Percentiles rank a stretch among this genome's conserved stretches.
Conservation (phyloP, 176 grass and related monocot genomes). For the Oryza punctata region DNA sequence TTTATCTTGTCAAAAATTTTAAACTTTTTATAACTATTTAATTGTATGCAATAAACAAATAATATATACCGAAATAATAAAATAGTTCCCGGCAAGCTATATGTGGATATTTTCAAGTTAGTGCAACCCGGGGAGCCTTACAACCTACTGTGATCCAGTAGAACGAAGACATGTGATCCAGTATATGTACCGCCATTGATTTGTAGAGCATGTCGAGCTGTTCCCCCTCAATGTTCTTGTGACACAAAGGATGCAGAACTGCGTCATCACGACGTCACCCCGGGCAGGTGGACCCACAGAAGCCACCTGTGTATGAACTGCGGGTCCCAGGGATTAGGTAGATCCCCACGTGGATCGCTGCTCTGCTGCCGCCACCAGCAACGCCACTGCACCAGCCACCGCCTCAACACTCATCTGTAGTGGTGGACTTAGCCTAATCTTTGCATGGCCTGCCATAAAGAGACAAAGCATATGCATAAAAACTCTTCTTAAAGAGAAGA, state of each 20-base stretch:
- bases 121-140: neutral
- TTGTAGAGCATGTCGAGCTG: constrained; percentile 27
- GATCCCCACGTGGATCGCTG: constrained; percentile 21
- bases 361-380: constrained; percentile 26
- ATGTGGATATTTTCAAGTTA: neutral
- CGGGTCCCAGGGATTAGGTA: constrained; percentile 17
- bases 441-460: constrained; percentile 37
- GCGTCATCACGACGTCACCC: constrained; percentile 47
- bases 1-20: too few species aligned
- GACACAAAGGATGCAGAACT: constrained; percentile 15
- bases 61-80: too few species aligned
- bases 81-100: too few species aligned
- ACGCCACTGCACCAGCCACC: constrained; percentile 17
- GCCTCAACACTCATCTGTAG: constrained; percentile 24
- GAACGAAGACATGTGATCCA: neutral
- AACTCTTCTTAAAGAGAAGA: constrained; percentile 40
- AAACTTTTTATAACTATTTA: too few species aligned
- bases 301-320: constrained; percentile 16
- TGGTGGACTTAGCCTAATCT: constrained; percentile 42
- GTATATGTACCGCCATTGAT: neutral
- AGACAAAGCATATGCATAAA: constrained; percentile 34
- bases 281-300: neutral
- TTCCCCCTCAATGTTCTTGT: neutral
- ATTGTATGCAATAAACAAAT: too few species aligned
- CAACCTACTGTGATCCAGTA: neutral